Percentiles rank a stretch among this genome's conserved stretches.
Conservation (phyloP, 2,329 filamentous ascomycete genomes). For the Pyricularia pennisetigena region DNA sequence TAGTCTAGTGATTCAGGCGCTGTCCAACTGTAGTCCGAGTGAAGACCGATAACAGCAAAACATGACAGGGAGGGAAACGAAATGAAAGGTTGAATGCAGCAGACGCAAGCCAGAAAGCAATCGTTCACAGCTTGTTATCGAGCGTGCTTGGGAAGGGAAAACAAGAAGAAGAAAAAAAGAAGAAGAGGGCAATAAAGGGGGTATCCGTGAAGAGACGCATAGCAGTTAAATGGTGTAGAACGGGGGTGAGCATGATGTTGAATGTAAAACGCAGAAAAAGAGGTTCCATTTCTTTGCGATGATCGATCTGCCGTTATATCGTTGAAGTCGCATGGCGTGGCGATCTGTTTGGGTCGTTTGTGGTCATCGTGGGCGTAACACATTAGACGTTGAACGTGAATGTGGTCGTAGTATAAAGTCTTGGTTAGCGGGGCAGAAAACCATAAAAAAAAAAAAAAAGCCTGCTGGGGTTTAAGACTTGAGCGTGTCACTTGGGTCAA, state of each 20-base stretch:
- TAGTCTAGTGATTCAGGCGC: too few relatives aligned
- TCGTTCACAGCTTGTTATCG: not conserved
- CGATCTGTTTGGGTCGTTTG: not conserved
- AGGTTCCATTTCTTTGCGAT: not conserved
- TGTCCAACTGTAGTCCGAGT: too few relatives aligned
- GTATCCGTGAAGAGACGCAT: not conserved
- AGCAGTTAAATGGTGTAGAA: not conserved
- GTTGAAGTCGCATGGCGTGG: not conserved
- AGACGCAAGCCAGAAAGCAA: not conserved
- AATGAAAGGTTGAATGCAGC: too few relatives aligned
- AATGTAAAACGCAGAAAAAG: not conserved
- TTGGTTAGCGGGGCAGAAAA: not conserved
- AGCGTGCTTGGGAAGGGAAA: not conserved
- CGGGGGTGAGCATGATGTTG: not conserved
- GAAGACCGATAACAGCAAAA: too few relatives aligned
- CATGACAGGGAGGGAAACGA: too few relatives aligned
- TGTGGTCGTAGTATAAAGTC: not conserved
- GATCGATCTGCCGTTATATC: not conserved
- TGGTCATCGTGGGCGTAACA: not conserved
- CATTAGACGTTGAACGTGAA: not conserved
- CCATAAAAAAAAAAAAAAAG: too few relatives aligned
- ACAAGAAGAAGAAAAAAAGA: not conserved
- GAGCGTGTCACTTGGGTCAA: not conserved
- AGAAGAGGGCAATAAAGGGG: not conserved
- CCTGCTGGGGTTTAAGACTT: too few relatives aligned